These are phyloP conservation scores for Corynespora cassiicola DNA, from an alignment of 2,329 filamentous ascomycete genomes.

Conservation along the genomic window DNA sequence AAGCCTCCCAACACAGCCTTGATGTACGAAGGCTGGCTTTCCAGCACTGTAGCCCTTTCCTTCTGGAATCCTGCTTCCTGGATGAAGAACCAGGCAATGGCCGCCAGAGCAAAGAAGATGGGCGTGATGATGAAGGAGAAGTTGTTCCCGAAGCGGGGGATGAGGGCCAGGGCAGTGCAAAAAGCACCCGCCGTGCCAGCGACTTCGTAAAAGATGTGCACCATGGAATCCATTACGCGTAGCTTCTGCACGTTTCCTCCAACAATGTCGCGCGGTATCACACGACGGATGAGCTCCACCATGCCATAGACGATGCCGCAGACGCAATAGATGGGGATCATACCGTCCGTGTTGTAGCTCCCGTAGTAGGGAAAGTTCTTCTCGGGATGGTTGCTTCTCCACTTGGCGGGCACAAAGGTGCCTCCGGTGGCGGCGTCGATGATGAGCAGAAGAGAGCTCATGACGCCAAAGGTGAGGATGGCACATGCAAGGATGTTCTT, in stretches of 20 bases:
- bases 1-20: slow-evolving; percentile 49
- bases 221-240: slow-evolving; percentile 54
- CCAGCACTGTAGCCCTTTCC: slow-evolving; percentile 28
- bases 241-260: slow-evolving; percentile 59
- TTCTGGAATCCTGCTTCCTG: slow-evolving; percentile 44
- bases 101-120: slow-evolving; percentile 53
- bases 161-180: slow-evolving; percentile 57
- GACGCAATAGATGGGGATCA: slow-evolving; percentile 55
- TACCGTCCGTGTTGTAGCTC: slow-evolving; percentile 56
- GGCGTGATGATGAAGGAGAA: slow-evolving; percentile 60
- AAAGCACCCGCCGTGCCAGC: slow-evolving; percentile 57
- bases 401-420: slow-evolving; percentile 42
- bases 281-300: slow-evolving; percentile 59
- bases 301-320: slow-evolving; percentile 49
- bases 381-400: slow-evolving; percentile 33
- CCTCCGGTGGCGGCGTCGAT: slow-evolving; percentile 58
- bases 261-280: slow-evolving; percentile 60
- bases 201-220: slow-evolving; percentile 58
- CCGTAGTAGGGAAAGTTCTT: slow-evolving; percentile 55
- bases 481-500: slow-evolving; percentile 54
- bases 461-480: slow-evolving; percentile 54
- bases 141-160: slow-evolving; percentile 59
- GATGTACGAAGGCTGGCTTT: slow-evolving; percentile 42
- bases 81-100: slow-evolving; percentile 56
- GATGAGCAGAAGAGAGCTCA: slow-evolving; percentile 56